phyloP scores from a whole-genome alignment of 2,329 filamentous ascomycete genomes.

The Aspergillus fijiensis region DNA sequence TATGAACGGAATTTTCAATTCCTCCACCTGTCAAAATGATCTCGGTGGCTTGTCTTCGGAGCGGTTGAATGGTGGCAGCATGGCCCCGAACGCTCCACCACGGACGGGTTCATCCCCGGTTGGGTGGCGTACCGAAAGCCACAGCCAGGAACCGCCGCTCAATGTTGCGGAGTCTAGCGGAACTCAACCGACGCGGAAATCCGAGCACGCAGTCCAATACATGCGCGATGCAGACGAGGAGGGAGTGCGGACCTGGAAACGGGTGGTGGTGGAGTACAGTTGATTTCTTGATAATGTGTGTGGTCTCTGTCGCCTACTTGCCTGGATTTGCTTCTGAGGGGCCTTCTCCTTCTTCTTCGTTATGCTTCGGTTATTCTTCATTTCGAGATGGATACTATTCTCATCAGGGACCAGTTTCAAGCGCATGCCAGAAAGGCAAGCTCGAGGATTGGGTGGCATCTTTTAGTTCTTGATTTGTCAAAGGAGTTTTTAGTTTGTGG shows the following conservation, averaged over 20 bases:
- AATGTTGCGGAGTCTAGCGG: conserved; percentile 12
- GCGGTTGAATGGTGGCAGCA: conserved; percentile 9
- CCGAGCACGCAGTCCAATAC: conserved; percentile 32
- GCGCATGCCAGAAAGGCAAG: neutral
- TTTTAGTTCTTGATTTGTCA: neutral
- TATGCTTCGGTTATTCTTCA: neutral
- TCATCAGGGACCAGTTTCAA: neutral
- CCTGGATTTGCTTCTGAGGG: neutral
- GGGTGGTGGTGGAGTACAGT: conserved; percentile 38
- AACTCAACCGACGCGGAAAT: conserved; percentile 25
- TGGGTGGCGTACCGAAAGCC: conserved; percentile 12
- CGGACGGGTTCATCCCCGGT: conserved; percentile 12
- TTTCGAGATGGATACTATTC: neutral
- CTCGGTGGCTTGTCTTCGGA: conserved; percentile 7
- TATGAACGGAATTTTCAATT: neutral
- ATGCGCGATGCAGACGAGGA: conserved; percentile 32
- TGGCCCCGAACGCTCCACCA: conserved; percentile 12
- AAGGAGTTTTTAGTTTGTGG: neutral
- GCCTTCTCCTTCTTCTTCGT: conserved; percentile 7
- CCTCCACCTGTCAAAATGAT: conserved; percentile 1
- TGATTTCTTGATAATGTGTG: conserved; percentile 16
- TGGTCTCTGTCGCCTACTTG: neutral
- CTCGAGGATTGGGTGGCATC: neutral
- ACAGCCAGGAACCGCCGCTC: conserved; percentile 11
- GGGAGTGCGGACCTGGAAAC: conserved; percentile 34